Evolutionary conservation across 2,329 filamentous ascomycete species (phyloP), one percentile per base, ranked within the genome.

Genomic region (Epichloe amarillans): DNA sequence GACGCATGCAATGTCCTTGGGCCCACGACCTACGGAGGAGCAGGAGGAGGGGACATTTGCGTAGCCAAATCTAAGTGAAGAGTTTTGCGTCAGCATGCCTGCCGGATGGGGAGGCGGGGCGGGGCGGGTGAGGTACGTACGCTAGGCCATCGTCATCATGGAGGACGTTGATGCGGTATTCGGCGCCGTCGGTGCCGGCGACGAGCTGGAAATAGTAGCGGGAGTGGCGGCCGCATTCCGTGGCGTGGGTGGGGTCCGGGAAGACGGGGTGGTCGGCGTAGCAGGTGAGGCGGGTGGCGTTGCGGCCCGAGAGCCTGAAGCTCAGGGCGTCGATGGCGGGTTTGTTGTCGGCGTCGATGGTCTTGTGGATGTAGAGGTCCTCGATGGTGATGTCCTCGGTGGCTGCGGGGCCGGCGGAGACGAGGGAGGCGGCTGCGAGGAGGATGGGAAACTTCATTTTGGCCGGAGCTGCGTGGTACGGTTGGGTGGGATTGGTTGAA

Each of bases 161-260:
- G 37, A 11, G n/a, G 14, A 48, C n/a, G 2, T 2, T 1, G 7
- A 48, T 2, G 10, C 10, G 2, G 26, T 21, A 33, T 3, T 40
- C n/a, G 23, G 6, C 5, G 40, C 50, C 44, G 0, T 50, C 19
- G 14, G 17, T 30, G 26, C 58, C 59, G 3, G 49, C 35, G 23
- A 51, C 40, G 30, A 65, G 47, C 17, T 46, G 46, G 60, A 65
- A 65, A 43, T 60, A 51, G 58, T 65, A 65, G 53, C 57, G 56
- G 55, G 54, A 54, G 10, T 26, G 0, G 23, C 57, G 56, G 49
- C 57, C 58, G 57, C 62, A 64, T 46, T 54, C 54, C 44, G 58
- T 47, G 42, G 58, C 52, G 23, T 55, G 47, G 48, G 55, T 57
- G 33, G 52, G 53, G 15, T 33, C 19, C 30, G 60, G 62, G 35